Conservation (phyloP, 2,329 filamentous ascomycete species). For the Trichoderma breve region DNA sequence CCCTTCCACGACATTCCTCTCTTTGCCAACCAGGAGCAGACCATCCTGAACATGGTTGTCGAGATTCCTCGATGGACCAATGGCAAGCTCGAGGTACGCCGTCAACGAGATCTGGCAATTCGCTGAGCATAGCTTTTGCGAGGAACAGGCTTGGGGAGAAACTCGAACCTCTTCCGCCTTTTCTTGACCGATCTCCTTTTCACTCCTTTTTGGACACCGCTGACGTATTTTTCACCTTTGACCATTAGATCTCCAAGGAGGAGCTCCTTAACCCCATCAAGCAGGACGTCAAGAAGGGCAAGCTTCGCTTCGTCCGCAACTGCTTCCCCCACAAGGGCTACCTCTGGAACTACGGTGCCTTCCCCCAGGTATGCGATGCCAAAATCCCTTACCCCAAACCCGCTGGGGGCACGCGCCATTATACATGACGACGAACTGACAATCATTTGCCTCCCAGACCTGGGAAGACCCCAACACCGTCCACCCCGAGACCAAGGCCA, state of each 20-base stretch:
- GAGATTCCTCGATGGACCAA: conserved; percentile 99
- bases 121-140: neutral
- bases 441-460: conserved; percentile 57
- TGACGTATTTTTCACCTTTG: neutral
- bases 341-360: conserved; percentile 99
- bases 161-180: neutral
- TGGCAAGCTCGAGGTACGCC: conserved; percentile 92
- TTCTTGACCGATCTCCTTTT: neutral
- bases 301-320: conserved; percentile 98
- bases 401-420: conserved; percentile 12
- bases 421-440: neutral
- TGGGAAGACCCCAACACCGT: conserved; percentile 97
- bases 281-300: conserved; percentile 99
- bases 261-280: conserved; percentile 98
- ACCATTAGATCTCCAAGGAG: conserved; percentile 90
- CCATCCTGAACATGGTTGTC: conserved; percentile 97
- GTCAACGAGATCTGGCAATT: neutral
- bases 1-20: conserved; percentile 99
- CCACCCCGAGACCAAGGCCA: conserved; percentile 99
- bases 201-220: neutral
- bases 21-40: conserved; percentile 95
- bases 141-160: neutral
- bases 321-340: conserved; percentile 99
- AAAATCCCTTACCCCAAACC: conserved; percentile 20
- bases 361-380: conserved; percentile 74